Evolutionary conservation across 2,329 filamentous ascomycete species (phyloP).

Genomic region (Curvularia verruculosa): DNA sequence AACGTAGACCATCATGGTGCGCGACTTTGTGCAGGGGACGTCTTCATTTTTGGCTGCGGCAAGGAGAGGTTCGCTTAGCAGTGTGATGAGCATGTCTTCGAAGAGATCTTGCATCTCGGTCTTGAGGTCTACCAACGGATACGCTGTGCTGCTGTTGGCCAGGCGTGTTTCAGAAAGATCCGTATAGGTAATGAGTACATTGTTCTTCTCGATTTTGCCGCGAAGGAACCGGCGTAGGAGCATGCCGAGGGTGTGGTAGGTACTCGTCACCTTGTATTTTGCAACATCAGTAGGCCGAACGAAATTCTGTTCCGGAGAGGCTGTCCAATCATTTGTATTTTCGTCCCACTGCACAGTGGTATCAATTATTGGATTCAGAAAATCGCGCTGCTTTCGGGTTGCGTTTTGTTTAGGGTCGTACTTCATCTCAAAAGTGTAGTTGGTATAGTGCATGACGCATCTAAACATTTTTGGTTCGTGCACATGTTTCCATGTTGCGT

Average conservation of each 20-base stretch:
- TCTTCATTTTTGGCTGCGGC: constrained; percentile 29
- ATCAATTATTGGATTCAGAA: constrained; percentile 37
- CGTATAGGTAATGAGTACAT: constrained; percentile 38
- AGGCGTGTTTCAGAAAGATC: constrained; percentile 46
- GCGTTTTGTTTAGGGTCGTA: constrained; percentile 38
- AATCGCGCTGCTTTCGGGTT: constrained; percentile 34
- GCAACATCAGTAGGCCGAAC: constrained; percentile 32
- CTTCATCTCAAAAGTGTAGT: constrained; percentile 44
- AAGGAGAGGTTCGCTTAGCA: constrained; percentile 44
- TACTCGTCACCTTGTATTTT: constrained; percentile 41
- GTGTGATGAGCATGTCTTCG: constrained; percentile 48
- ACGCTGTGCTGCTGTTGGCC: constrained; percentile 35
- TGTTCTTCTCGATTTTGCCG: constrained; percentile 36
- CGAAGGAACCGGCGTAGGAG: constrained; percentile 46
- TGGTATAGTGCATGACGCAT: constrained; percentile 45
- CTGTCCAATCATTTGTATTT: constrained; percentile 22
- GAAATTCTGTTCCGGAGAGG: constrained; percentile 29
- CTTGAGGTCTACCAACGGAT: constrained; percentile 39
- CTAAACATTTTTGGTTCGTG: constrained; percentile 46
- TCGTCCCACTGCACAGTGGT: constrained; percentile 31
- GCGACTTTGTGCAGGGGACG: constrained; percentile 37
- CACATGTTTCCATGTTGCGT: constrained; percentile 37
- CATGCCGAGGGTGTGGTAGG: constrained; percentile 43
- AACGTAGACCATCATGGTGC: constrained; percentile 36
- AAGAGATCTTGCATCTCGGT: constrained; percentile 39